phyloP scores from a whole-genome alignment of 768 basidiomycete genomes.

The Mycena galericulata region DNA sequence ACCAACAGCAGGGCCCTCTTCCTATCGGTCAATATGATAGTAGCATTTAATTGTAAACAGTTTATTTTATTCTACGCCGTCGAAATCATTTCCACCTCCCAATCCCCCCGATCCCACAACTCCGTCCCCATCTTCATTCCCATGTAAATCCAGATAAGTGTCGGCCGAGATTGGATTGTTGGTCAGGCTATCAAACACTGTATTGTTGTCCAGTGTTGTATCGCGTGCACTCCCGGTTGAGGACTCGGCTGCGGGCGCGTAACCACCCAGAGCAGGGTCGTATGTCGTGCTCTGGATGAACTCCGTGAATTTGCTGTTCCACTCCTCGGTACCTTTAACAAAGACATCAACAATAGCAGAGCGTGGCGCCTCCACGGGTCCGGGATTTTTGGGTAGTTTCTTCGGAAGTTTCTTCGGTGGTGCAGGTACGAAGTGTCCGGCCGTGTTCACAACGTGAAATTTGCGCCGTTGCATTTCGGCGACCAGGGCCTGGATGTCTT shows the following conservation, averaged over 20 bases:
- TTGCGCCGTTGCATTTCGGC: constrained; percentile 34
- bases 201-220: constrained; percentile 28
- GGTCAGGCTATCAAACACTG: constrained; percentile 29
- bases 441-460: constrained; percentile 28
- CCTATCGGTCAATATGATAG: too few species aligned
- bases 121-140: constrained; percentile 5
- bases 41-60: too few species aligned
- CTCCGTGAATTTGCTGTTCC: constrained; percentile 37
- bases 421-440: constrained; percentile 18
- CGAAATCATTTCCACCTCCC: too few species aligned
- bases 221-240: neutral
- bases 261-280: constrained; percentile 39
- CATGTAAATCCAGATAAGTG: constrained; percentile 29
- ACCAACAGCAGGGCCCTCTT: neutral
- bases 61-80: too few species aligned
- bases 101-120: too few species aligned
- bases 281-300: constrained; percentile 38
- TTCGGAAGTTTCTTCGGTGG: neutral
- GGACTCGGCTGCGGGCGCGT: constrained; percentile 27
- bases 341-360: constrained; percentile 9
- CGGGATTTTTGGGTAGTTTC: neutral
- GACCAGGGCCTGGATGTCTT: constrained; percentile 39
- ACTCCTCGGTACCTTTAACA: constrained; percentile 14
- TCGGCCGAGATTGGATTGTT: constrained; percentile 23
- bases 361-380: neutral